Percentiles rank a stretch among this genome's conserved stretches.
phyloP scores from a whole-genome alignment of 2,329 filamentous ascomycete genomes.

The Sporothrix dimorphospora region DNA sequence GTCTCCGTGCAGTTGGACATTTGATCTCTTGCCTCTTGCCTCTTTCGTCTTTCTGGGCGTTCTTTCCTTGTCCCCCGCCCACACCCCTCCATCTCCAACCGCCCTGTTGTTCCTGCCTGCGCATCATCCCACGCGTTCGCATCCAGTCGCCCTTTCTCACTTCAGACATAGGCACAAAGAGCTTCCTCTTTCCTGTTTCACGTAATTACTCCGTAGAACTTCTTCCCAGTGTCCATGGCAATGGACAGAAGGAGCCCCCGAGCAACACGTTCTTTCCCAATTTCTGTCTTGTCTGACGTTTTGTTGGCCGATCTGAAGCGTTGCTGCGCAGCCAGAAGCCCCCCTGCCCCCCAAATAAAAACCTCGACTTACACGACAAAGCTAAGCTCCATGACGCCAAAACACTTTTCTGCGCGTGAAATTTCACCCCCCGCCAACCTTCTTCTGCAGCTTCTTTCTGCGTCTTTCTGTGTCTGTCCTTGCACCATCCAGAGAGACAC shows the following conservation, averaged over 20 bases:
- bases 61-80: not conserved
- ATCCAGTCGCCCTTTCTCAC: not conserved
- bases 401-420: slow-evolving; percentile 1
- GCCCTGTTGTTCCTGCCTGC: not conserved
- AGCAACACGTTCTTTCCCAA: not conserved
- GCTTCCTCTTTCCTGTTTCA: not conserved
- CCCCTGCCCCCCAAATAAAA: not conserved
- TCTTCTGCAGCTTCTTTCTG: slow-evolving; percentile 6
- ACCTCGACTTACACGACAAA: slow-evolving; percentile 22
- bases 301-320: slow-evolving; percentile 12
- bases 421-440: not conserved
- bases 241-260: not conserved
- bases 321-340: slow-evolving; percentile 10
- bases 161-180: not conserved
- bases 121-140: slow-evolving; percentile 7
- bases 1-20: not conserved
- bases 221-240: not conserved
- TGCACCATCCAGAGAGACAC: not conserved
- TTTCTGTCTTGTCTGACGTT: not conserved
- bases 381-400: slow-evolving; percentile 23
- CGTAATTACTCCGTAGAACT: no score
- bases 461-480: not conserved
- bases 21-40: not conserved
- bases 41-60: slow-evolving; percentile 1
- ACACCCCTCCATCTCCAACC: slow-evolving; percentile 1